Evolutionary conservation across 2,329 filamentous ascomycete genomes (phyloP).

Genomic region (Coniochaeta pulveracea): DNA sequence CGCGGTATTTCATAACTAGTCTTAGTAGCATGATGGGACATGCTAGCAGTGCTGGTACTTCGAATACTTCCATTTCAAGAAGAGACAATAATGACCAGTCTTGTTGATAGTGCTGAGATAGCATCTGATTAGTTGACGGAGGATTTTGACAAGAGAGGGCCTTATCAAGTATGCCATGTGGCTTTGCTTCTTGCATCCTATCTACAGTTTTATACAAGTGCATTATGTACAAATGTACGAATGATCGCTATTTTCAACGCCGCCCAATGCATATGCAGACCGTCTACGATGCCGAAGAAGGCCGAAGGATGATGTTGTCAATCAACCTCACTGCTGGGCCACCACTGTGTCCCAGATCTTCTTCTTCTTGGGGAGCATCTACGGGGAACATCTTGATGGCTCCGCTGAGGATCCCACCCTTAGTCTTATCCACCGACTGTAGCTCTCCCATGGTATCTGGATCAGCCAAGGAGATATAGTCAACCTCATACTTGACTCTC

Average conservation of each 20-base stretch:
- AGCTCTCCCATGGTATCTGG: slow-evolving; percentile 75
- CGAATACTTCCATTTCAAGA: no score
- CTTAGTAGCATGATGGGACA: no score
- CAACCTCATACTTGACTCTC: slow-evolving; percentile 67
- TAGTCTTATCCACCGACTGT: slow-evolving; percentile 52
- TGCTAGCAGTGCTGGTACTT: no score
- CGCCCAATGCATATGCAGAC: not conserved
- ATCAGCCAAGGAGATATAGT: slow-evolving; percentile 88
- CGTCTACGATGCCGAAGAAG: slow-evolving; percentile 11
- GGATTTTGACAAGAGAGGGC: no score
- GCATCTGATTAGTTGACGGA: no score
- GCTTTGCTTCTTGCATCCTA: no score
- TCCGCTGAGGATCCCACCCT: slow-evolving; percentile 77
- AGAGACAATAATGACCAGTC: no score
- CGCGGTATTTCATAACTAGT: no score
- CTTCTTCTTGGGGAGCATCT: slow-evolving; percentile 55
- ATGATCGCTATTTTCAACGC: slow-evolving; percentile 1
- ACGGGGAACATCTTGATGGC: slow-evolving; percentile 83
- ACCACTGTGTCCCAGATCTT: slow-evolving; percentile 63
- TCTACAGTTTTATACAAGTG: not conserved
- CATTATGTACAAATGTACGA: not conserved
- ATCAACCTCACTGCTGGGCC: slow-evolving; percentile 77
- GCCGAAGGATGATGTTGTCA: slow-evolving; percentile 74
- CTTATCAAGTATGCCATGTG: no score
- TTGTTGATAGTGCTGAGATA: no score